Conservation (phyloP, 202 grass and related monocot species). For the Panicum hallii region DNA sequence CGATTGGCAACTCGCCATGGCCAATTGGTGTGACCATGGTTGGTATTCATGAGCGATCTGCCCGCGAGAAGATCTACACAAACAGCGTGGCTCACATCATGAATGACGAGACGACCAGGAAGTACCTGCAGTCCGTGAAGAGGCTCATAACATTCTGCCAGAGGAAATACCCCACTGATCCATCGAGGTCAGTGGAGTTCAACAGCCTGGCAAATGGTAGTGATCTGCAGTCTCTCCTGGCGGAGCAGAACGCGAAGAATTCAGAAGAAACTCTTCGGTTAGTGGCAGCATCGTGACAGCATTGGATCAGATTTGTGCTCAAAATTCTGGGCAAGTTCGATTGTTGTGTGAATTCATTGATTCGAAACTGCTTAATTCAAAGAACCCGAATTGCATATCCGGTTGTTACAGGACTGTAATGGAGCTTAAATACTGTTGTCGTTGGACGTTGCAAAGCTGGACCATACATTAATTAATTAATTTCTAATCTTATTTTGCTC, state of each 20-base stretch:
- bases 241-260: slow-evolving; percentile 46
- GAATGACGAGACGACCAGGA: slow-evolving; percentile 80
- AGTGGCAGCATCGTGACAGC: slow-evolving; percentile 47
- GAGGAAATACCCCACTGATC: slow-evolving; percentile 63
- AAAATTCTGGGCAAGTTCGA: background rate
- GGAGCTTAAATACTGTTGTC: background rate
- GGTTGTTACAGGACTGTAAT: background rate
- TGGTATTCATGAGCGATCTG: slow-evolving; percentile 72
- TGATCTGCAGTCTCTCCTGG: slow-evolving; percentile 67
- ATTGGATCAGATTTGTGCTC: background rate
- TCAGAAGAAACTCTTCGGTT: slow-evolving; percentile 50
- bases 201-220: slow-evolving; percentile 81
- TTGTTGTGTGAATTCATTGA: background rate
- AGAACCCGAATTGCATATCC: background rate
- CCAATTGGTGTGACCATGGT: slow-evolving; percentile 90
- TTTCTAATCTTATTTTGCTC: background rate
- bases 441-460: background rate
- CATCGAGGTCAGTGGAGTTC: slow-evolving; percentile 77
- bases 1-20: slow-evolving; percentile 83
- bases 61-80: slow-evolving; percentile 72
- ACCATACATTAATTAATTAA: background rate
- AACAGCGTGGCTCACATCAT: slow-evolving; percentile 81
- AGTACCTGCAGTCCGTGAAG: slow-evolving; percentile 77
- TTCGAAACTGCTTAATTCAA: background rate
- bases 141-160: slow-evolving; percentile 74